Conservation (phyloP, 192 early-diverging fungal species). For the Coemansia asiatica region DNA sequence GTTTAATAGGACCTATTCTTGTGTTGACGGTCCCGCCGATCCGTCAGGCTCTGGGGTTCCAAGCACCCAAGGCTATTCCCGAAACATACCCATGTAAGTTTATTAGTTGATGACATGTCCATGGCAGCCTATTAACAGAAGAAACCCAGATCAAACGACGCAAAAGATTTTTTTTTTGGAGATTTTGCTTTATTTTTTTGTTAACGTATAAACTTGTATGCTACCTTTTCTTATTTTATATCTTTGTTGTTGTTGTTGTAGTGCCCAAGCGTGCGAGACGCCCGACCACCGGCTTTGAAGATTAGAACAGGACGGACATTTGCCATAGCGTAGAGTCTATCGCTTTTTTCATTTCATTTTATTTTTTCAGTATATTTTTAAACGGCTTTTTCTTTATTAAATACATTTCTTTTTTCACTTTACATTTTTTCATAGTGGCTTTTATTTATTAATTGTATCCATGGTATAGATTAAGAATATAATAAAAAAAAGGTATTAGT, state of each 20-base stretch:
- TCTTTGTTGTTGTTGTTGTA: conserved; percentile 31
- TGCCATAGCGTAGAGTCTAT: too few species aligned
- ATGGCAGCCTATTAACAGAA: too few species aligned
- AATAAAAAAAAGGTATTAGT: neutral
- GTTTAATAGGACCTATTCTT: conserved; percentile 37
- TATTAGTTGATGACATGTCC: too few species aligned
- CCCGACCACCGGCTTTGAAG: conserved; percentile 39
- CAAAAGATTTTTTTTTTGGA: neutral
- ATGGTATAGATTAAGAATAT: too few species aligned
- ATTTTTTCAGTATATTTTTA: neutral
- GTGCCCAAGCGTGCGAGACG: conserved; percentile 44
- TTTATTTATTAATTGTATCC: too few species aligned
- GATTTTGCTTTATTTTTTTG: neutral
- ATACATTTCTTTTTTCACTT: neutral
- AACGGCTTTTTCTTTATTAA: neutral
- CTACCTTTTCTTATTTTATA: neutral
- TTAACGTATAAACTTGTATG: neutral
- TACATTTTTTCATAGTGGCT: neutral
- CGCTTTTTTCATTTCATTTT: neutral
- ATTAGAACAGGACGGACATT: conserved; percentile 9
- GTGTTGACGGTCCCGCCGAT: conserved; percentile 41
- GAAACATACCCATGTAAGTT: conserved; percentile 48
- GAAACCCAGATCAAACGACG: too few species aligned
- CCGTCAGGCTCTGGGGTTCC: conserved; percentile 27
- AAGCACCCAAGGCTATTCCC: conserved; percentile 30